Evolutionary conservation across 257 asterid genomes (phyloP).

Genomic region (Nicotiana sylvestris): DNA sequence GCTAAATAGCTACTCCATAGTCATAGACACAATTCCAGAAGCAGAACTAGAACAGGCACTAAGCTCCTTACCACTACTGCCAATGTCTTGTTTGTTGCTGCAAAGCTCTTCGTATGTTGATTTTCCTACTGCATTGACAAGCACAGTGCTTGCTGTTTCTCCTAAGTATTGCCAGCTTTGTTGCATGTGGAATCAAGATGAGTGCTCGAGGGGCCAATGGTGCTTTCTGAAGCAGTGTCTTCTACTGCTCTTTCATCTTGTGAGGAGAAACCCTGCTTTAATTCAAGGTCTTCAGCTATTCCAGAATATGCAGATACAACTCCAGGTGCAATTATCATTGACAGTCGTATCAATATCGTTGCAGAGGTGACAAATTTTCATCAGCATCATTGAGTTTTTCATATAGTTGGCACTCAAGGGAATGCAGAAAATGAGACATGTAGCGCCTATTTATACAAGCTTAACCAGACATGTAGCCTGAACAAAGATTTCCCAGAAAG

Average conservation of each 20-base stretch:
- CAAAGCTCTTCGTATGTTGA: background rate
- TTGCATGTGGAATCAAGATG: background rate
- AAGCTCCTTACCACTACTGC: background rate
- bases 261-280: background rate
- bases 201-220: background rate
- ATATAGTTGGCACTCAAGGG: background rate
- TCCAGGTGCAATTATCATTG: background rate
- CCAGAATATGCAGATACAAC: background rate
- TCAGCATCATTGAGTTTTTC: background rate
- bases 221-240: background rate
- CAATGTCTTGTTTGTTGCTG: constrained; percentile 3
- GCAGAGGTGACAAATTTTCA: background rate
- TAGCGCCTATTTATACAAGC: background rate
- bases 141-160: constrained; percentile 3
- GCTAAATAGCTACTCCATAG: background rate
- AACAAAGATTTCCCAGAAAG: background rate
- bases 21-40: background rate
- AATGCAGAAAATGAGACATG: background rate
- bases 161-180: background rate
- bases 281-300: background rate
- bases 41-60: background rate
- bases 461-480: background rate
- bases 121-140: background rate
- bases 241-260: background rate
- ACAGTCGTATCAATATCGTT: background rate